phyloP scores from a whole-genome alignment of 1,284 basidiomycete genomes.

The Moesziomyces aphidis region DNA sequence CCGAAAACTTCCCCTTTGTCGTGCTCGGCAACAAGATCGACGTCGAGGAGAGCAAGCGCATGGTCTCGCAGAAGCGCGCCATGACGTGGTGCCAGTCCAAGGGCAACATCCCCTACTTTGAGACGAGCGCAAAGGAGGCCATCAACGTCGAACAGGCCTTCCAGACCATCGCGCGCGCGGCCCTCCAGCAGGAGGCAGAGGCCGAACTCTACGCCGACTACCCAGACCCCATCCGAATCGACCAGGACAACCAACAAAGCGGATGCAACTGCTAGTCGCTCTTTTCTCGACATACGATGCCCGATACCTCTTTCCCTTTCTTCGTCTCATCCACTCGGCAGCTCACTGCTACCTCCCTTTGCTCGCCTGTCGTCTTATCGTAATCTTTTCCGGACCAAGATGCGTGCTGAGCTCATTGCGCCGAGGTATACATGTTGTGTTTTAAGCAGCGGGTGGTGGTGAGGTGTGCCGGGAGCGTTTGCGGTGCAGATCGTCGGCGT shows the following conservation, averaged over 20 bases:
- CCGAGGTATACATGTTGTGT: neutral
- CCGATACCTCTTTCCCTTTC: slow-evolving; percentile 18
- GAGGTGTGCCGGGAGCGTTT: neutral
- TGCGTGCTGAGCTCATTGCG: neutral
- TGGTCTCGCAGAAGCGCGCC: slow-evolving; percentile 98
- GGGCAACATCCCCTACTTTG: slow-evolving; percentile 99
- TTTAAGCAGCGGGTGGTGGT: neutral
- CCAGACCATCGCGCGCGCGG: slow-evolving; percentile 99
- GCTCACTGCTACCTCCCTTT: neutral
- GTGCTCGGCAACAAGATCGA: slow-evolving; percentile 99
- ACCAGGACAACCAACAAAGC: slow-evolving; percentile 89
- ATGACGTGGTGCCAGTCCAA: slow-evolving; percentile 99
- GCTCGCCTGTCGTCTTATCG: neutral
- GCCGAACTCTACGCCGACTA: slow-evolving; percentile 97
- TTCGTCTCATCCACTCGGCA: neutral
- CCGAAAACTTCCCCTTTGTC: slow-evolving; percentile 95
- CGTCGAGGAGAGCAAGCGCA: slow-evolving; percentile 97
- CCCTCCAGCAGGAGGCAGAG: slow-evolving; percentile 94
- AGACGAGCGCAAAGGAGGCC: slow-evolving; percentile 99
- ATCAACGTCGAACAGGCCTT: slow-evolving; percentile 99
- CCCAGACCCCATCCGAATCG: slow-evolving; percentile 97
- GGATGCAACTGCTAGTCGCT: slow-evolving; percentile 85
- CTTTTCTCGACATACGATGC: neutral
- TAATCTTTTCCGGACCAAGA: neutral
- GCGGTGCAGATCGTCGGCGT: neutral